A percentile compares a stretch with the other conserved stretches of the same genome.
Evolutionary conservation across 169 alveolate species (phyloP).

Genomic region (Perkinsus marinus): DNA sequence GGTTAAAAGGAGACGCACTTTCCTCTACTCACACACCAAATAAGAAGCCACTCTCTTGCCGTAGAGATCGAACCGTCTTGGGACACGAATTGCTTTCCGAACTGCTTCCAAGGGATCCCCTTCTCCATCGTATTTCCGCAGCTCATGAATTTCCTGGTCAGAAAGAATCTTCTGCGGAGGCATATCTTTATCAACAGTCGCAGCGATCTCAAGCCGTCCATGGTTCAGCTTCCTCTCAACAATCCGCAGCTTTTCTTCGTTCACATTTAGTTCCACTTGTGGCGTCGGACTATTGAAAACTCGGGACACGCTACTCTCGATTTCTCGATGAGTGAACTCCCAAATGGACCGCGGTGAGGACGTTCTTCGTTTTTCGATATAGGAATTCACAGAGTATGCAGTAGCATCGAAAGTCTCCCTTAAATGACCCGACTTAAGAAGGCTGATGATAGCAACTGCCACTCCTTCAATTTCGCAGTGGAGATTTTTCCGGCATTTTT

Average conservation of each 20-base stretch:
- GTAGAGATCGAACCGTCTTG: background rate
- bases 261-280: background rate
- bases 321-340: background rate
- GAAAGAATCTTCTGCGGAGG: background rate
- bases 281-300: background rate
- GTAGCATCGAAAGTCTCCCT: background rate
- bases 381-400: background rate
- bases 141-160: background rate
- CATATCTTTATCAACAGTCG: background rate
- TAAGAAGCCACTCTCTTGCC: background rate
- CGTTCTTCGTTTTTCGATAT: background rate
- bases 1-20: no score
- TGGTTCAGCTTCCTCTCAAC: background rate
- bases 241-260: no score
- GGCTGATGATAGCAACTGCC: background rate
- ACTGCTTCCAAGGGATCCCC: background rate
- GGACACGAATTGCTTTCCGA: background rate
- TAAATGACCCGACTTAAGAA: background rate
- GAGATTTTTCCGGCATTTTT: background rate
- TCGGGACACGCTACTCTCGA: background rate
- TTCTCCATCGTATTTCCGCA: background rate
- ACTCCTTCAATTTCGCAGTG: background rate
- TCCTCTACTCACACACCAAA: no score
- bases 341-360: background rate
- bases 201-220: background rate